Evolutionary conservation across 176 grass and related monocot genomes (phyloP), one percentile per base, ranked within the genome.

Genomic region (Triticum urartu): DNA sequence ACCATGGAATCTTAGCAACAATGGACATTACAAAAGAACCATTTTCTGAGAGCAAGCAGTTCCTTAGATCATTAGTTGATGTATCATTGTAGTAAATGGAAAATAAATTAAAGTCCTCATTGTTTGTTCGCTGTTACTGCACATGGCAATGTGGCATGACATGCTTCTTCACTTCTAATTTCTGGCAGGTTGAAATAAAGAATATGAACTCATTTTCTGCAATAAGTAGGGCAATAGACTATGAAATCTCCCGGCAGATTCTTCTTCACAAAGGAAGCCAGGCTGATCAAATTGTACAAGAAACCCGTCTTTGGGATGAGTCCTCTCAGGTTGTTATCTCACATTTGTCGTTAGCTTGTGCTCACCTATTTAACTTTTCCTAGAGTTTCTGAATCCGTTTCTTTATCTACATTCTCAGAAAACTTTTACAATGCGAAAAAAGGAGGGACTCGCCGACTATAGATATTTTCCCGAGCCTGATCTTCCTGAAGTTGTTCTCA

Each of bases 391-490:
- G 61, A 88, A 38, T 86, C 38, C 36, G 1, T 83, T 60, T 81
- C 26, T 75, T 52, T 87, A 70, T 88, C 9, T 86, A 54, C n/a
- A 56, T 84, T 8, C 26, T 79, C 71, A 98, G 93, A 98, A 94
- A 95, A 98, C 93, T 64, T 89, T 98, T 86, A 98, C 91, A 47
- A 98, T 98, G 97, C 47, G 90, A 67, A 98, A 98, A 86, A 98
- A 94, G 79, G 94, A 98, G 90, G 97, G 97, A 54, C 80, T 98
- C 78, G 97, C 97, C 1, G 97, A 98, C 48, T 98, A 98, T 43
- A 92, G 94, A 92, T 98, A 98, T 88, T 98, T 98, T 79, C 97
- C 97, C 20, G 97, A 98, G 82, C 97, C 97, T 0, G 97, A 98
- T 86, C 90, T 98, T 66, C 92, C 97, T 64, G 93, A 98, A 91